Evolutionary conservation across 1,139 yeast genomes (phyloP).

Genomic region (Sugiyamaella xylanicola): DNA sequence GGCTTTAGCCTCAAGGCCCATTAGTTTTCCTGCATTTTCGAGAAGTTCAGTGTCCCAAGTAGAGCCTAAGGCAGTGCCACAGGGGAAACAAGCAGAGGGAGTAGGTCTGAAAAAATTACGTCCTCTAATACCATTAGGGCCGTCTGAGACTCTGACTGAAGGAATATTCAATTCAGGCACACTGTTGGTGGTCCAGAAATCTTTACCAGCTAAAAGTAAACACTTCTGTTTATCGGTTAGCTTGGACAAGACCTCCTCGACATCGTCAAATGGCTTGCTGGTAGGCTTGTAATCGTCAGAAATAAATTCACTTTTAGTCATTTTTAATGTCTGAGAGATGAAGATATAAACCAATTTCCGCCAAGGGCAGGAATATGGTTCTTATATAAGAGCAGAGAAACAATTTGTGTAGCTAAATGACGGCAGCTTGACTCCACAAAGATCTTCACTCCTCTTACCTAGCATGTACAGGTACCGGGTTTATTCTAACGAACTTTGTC

Average conservation of each 20-base stretch:
- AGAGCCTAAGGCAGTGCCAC: constrained; percentile 51
- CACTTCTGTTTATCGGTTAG: constrained; percentile 54
- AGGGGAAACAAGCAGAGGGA: constrained; percentile 57
- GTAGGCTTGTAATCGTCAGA: constrained; percentile 21
- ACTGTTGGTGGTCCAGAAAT: constrained; percentile 55
- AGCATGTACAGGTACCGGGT: neutral
- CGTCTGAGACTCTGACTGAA: constrained; percentile 48
- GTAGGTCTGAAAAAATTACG: constrained; percentile 51
- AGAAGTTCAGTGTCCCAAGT: constrained; percentile 50
- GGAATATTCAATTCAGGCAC: constrained; percentile 52
- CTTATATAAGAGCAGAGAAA: neutral
- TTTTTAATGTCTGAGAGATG: neutral
- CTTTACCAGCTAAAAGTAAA: constrained; percentile 44
- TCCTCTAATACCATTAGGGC: constrained; percentile 60
- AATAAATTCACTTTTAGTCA: constrained; percentile 18
- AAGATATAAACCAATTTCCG: neutral
- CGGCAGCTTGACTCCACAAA: neutral
- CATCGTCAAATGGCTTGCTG: constrained; percentile 37
- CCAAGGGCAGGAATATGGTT: neutral
- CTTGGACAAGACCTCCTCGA: constrained; percentile 49
- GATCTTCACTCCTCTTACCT: neutral
- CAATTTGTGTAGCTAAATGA: neutral
- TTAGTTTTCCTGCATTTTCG: constrained; percentile 49
- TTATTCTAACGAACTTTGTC: neutral
- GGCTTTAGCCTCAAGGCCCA: constrained; percentile 54